Conservation (phyloP, 1,284 basidiomycete genomes). For the Ceratobasidium sp. region DNA sequence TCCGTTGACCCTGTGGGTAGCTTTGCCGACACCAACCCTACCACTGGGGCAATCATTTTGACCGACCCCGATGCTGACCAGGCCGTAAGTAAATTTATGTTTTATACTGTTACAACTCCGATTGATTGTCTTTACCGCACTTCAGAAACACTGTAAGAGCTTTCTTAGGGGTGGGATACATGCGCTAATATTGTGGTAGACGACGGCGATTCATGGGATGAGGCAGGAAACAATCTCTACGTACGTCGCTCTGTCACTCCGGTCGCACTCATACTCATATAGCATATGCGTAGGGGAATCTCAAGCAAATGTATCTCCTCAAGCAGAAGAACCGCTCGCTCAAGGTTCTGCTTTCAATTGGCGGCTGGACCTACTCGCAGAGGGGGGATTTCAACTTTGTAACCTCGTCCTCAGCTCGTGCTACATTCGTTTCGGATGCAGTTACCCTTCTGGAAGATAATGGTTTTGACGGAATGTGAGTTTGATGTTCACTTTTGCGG, state of each 20-base stretch:
- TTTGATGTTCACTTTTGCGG: neutral
- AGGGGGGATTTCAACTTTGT: slow-evolving; percentile 69
- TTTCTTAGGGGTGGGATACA: slow-evolving; percentile 55
- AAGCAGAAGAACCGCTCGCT: slow-evolving; percentile 78
- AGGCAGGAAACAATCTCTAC: slow-evolving; percentile 58
- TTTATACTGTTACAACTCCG: neutral
- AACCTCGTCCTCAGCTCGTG: slow-evolving; percentile 60
- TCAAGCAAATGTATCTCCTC: slow-evolving; percentile 80
- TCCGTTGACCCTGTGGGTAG: slow-evolving; percentile 42
- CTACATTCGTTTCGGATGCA: slow-evolving; percentile 73
- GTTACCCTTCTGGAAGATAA: slow-evolving; percentile 82
- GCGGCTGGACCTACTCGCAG: slow-evolving; percentile 77
- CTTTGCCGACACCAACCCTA: slow-evolving; percentile 80
- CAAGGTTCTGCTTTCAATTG: slow-evolving; percentile 79
- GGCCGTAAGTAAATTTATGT: slow-evolving; percentile 57
- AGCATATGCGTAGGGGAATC: slow-evolving; percentile 82
- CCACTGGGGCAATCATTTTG: slow-evolving; percentile 69
- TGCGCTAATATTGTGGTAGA: slow-evolving; percentile 43
- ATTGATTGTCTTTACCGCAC: slow-evolving; percentile 22
- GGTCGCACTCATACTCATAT: slow-evolving; percentile 41
- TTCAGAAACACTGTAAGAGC: slow-evolving; percentile 67
- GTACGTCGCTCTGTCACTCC: neutral
- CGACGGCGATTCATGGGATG: slow-evolving; percentile 58
- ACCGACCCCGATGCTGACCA: slow-evolving; percentile 86
- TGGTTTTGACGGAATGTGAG: slow-evolving; percentile 80